Evolutionary conservation across 768 basidiomycete genomes (phyloP), one percentile per base, ranked within the genome.

Genomic region (Mycena leptocephala): DNA sequence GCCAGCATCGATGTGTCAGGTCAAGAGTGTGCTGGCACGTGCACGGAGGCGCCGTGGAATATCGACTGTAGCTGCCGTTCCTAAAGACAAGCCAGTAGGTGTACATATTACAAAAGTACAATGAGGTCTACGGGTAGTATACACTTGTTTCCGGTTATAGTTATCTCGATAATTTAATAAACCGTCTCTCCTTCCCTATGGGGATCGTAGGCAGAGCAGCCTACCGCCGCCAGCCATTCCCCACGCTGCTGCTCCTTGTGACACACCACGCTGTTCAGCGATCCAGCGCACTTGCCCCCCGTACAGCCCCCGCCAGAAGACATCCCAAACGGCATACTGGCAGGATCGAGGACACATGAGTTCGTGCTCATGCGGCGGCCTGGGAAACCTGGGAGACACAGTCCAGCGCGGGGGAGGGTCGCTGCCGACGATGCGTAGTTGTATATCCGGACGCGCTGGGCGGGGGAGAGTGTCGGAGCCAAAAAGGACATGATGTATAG

Each of bases 401-500:
- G 78, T 14, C 82, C 78, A 7, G 81, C 76, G 8, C 78, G 81
- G 18, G 89, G 90, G 11, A 93, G 86, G 0, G 92, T 93, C 5
- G 82, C 69, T 0, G 81, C 65, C 35, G 86, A 85, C 1, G 89
- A 86, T 10, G 92, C 92, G 72, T 89, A 93, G 35, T 79, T 81
- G 76, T 87, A 88, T 37, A 94, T 87, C 10, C 88, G 89, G 76
- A 89, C 84, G 26, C 89, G 89, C 78, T 94, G 93, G 2, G 84
- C 82, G 24, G 87, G 80, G 22, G 93, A 93, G 63, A 94, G 88
- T 0, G 82, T 85, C 20, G 92, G 93, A 5, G 92, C 90, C 26
- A 93, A 82, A 78, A 90, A 89, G 16, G 91, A 89, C 39, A 94
- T 86, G 43, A 92, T 89, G 80, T 92, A 80, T 14, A 91, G 87